phyloP scores from a whole-genome alignment of 2,329 filamentous ascomycete genomes.

The Sporothrix pseudoabietina region DNA sequence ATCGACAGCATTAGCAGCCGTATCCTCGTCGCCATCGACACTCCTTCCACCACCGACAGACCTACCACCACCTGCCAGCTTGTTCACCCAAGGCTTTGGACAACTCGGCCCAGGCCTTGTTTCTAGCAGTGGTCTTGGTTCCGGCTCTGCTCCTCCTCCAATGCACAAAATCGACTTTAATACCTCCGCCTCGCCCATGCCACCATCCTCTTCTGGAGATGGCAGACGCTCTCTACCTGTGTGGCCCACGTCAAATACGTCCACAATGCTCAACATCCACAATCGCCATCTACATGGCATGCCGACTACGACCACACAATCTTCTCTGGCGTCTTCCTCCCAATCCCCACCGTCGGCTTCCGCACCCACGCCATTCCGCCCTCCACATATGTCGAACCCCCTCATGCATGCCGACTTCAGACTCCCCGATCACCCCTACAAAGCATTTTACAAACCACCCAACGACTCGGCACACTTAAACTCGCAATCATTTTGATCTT shows the following conservation, averaged over 20 bases:
- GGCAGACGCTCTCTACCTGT: background rate
- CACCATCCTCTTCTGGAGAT: background rate
- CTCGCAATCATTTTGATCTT: constrained; percentile 19
- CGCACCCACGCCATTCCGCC: constrained; percentile 39
- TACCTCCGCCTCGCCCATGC: background rate
- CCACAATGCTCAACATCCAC: background rate
- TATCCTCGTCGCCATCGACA: background rate
- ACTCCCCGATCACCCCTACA: constrained; percentile 77
- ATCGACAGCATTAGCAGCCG: background rate
- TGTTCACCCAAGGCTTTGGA: background rate
- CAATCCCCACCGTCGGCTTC: constrained; percentile 20
- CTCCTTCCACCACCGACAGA: constrained; percentile 1
- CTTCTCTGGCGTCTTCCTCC: background rate
- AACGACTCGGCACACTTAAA: constrained; percentile 43
- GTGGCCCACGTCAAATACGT: background rate
- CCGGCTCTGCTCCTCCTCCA: background rate
- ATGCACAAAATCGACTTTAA: background rate
- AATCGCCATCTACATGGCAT: background rate
- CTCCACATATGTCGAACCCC: constrained; percentile 61
- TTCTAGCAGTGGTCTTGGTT: background rate
- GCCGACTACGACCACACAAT: background rate
- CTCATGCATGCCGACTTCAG: constrained; percentile 72
- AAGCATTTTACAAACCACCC: constrained; percentile 76
- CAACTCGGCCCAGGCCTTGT: background rate
- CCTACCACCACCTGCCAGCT: background rate